Percentiles rank a stretch among this genome's conserved stretches.
These are phyloP conservation scores for Petunia hybrid DNA, from an alignment of 305 asterid genomes.

Conservation along the genomic window DNA sequence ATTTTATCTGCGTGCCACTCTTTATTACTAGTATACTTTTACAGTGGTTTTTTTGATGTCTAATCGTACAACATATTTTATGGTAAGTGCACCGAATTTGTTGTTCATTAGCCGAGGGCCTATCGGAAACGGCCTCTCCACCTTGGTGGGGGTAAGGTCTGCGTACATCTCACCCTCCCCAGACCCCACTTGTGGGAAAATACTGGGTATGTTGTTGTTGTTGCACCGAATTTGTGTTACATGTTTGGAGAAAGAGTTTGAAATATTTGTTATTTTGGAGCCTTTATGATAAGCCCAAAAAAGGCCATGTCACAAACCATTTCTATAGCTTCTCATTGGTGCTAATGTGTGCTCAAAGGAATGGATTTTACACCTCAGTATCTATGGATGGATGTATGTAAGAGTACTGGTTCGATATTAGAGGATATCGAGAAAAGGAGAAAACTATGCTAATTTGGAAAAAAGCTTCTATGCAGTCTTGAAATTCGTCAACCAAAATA, in stretches of 20 bases:
- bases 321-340: background rate
- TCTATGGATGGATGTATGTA: background rate
- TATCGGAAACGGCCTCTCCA: no score
- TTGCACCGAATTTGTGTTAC: no score
- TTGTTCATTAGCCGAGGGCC: no score
- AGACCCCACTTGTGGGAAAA: no score
- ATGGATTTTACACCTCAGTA: background rate
- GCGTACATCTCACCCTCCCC: no score
- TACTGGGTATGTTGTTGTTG: no score
- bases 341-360: background rate
- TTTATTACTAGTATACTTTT: background rate
- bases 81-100: constrained; percentile 19
- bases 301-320: background rate
- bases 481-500: constrained; percentile 19
- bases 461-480: constrained; percentile 10
- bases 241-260: background rate
- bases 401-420: background rate
- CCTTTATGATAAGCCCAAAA: background rate
- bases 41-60: background rate
- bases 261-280: background rate
- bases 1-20: background rate
- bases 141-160: no score
- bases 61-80: constrained; percentile 7
- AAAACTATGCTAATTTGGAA: background rate
- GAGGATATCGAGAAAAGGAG: background rate